Base-by-base conservation (phyloP, 352 stramenopile genomes). In the Lagenidium sp. region DNA sequence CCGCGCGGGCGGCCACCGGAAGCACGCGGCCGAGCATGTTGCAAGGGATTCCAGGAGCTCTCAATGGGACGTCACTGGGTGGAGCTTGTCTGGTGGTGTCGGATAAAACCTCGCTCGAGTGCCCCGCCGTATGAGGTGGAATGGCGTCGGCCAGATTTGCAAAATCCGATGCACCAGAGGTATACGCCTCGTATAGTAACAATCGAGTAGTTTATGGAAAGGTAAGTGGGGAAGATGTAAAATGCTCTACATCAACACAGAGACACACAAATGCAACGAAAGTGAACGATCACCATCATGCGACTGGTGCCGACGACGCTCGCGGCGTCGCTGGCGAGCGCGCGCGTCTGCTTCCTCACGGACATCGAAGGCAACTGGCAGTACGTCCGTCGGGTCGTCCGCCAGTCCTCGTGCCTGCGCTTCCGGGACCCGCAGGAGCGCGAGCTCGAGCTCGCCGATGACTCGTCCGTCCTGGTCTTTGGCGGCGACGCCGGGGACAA, bases 401-500 rank as follows among this genome's bases (percentile, higher is more conserved):
- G 60, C 6, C 65, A 80, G 41, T 90, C 74, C 1, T 56, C 53
- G 28, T 86, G 74, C 57, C 60, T 89, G 24, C 54, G 64, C 18
- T 66, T 86, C 50, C 31, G 41, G 43, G 50, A 57, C 34, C 57
- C 41, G 20, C 15, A 26, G 29, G 51, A 68, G 26, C 63, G 65
- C 30, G 55, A 69, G 19, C 50, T 92, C 40, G 68, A 78, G 48
- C 61, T 92, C 21, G 29, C 55, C 4, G 75, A 87, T 31, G 72
- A 81, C 56, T 88, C 60, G 41, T n/a, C n/a, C n/a, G 50, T 88
- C 44, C 72, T 97, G 41, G 73, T 97, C 19, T 97, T 87, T 50
- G 86, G 90, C 29, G 90, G 90, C 29, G 89, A 97, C 47, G 74
- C 65, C 0, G 87, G 92, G 6, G 90, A 97, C 60, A 96, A 97